phyloP scores from a whole-genome alignment of 805 yeast genomes.

The Ogataea pilisensis region DNA sequence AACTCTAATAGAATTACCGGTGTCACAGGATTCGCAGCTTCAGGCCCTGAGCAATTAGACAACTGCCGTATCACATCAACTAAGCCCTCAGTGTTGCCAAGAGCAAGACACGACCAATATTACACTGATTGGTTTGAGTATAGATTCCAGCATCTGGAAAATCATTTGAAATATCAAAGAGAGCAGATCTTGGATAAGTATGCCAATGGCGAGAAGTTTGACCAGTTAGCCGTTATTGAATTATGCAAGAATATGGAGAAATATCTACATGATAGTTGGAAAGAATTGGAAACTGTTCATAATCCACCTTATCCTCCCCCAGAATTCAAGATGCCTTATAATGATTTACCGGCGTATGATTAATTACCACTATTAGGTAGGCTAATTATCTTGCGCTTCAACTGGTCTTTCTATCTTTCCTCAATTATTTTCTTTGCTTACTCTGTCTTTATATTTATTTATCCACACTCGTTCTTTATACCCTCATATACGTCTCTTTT shows the following conservation, averaged over 20 bases:
- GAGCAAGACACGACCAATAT: constrained; percentile 29
- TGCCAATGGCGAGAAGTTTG: constrained; percentile 23
- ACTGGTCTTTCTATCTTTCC: too few species aligned
- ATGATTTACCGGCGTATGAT: constrained; percentile 14
- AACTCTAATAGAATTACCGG: constrained; percentile 32
- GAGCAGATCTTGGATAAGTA: constrained; percentile 17
- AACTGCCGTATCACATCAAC: constrained; percentile 29
- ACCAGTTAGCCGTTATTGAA: constrained; percentile 25
- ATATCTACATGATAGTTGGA: constrained; percentile 27
- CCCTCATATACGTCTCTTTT: too few species aligned
- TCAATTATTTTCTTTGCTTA: too few species aligned
- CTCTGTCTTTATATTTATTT: too few species aligned
- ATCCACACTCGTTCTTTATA: too few species aligned
- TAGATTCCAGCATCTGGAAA: constrained; percentile 27
- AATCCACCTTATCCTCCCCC: constrained; percentile 27
- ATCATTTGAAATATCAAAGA: constrained; percentile 19
- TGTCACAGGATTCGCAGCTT: constrained; percentile 28
- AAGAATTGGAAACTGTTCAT: constrained; percentile 30
- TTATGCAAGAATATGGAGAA: constrained; percentile 28
- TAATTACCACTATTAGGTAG: not conserved
- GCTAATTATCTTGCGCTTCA: too few species aligned
- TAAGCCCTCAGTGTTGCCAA: constrained; percentile 32
- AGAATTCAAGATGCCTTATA: constrained; percentile 22
- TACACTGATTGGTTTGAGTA: constrained; percentile 34
- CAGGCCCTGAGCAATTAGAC: constrained; percentile 26